Conservation (phyloP, 108 stramenopile species). For the Nitzschia sp. region DNA sequence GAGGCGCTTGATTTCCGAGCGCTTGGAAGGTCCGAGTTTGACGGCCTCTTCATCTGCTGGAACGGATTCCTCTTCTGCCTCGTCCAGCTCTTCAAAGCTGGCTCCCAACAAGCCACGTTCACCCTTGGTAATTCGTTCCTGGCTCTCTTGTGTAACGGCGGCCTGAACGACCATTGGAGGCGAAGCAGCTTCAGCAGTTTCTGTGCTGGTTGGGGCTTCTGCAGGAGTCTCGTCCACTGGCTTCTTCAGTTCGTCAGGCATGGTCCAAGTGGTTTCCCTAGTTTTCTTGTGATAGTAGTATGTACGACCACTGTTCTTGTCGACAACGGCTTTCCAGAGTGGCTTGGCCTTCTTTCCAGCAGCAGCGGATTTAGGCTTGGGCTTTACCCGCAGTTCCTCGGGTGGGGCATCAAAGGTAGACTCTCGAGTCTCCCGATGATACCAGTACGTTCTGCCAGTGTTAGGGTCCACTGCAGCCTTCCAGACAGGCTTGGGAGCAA, state of each 20-base stretch:
- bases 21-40: not conserved
- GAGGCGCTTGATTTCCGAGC: conserved; percentile 15
- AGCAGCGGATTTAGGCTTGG: not conserved
- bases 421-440: conserved; percentile 46
- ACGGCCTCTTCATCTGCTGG: not conserved
- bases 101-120: conserved; percentile 20
- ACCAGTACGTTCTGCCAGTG: conserved; percentile 55
- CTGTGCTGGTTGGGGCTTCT: not conserved
- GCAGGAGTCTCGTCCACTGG: not conserved
- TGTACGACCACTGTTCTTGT: conserved; percentile 54
- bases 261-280: conserved; percentile 67
- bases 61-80: not conserved
- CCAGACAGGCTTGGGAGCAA: conserved; percentile 27
- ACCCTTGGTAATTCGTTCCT: conserved; percentile 14
- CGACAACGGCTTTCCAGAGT: conserved; percentile 56
- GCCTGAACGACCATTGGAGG: conserved; percentile 8
- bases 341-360: conserved; percentile 32
- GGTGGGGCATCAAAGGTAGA: conserved; percentile 34
- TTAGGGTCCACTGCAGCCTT: conserved; percentile 43
- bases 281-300: conserved; percentile 75
- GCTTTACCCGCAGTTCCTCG: conserved; percentile 2
- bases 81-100: conserved; percentile 7
- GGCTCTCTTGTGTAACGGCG: conserved; percentile 7
- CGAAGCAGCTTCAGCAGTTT: not conserved
- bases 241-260: conserved; percentile 50